Conservation (phyloP, 352 stramenopile genomes). For the Labyrinthula sp. region DNA sequence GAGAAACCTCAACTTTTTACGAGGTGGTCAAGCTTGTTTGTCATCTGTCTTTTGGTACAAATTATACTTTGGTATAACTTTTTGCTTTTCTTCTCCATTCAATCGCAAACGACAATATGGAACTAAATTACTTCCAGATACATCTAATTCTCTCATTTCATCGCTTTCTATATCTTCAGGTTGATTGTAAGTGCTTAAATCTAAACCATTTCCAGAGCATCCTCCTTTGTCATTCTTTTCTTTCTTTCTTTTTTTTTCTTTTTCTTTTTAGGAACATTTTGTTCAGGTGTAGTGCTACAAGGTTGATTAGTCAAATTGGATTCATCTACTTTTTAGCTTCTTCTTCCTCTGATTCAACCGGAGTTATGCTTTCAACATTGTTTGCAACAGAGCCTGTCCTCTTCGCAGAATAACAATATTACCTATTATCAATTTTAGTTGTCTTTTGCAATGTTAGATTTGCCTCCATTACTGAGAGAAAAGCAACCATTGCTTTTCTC, state of each 20-base stretch:
- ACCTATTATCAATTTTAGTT: too few relatives aligned
- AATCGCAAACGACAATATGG: neutral
- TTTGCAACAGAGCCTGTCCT: too few relatives aligned
- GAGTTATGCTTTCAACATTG: too few relatives aligned
- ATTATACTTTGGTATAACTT: slow-evolving; percentile 6
- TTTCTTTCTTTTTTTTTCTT: slow-evolving; percentile 27
- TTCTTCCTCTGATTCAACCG: too few relatives aligned
- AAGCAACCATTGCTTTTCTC: too few relatives aligned
- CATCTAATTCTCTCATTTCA: neutral
- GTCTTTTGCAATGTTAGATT: too few relatives aligned
- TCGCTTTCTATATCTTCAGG: neutral
- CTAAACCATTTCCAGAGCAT: too few relatives aligned
- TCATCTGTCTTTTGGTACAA: slow-evolving; percentile 38
- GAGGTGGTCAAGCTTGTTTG: slow-evolving; percentile 78
- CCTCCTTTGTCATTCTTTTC: neutral
- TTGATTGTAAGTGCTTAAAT: neutral
- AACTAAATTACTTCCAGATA: slow-evolving; percentile 4
- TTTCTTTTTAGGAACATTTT: neutral
- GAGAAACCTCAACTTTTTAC: slow-evolving; percentile 66
- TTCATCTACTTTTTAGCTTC: too few relatives aligned
- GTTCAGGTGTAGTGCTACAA: slow-evolving; percentile 1
- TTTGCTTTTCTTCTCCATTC: slow-evolving; percentile 1
- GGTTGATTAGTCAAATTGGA: too few relatives aligned
- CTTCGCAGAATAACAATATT: too few relatives aligned
- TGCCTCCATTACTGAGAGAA: too few relatives aligned